These are phyloP conservation scores for Triticum timopheevii DNA, from an alignment of 176 grass and related monocot genomes.

Conservation along the genomic window DNA sequence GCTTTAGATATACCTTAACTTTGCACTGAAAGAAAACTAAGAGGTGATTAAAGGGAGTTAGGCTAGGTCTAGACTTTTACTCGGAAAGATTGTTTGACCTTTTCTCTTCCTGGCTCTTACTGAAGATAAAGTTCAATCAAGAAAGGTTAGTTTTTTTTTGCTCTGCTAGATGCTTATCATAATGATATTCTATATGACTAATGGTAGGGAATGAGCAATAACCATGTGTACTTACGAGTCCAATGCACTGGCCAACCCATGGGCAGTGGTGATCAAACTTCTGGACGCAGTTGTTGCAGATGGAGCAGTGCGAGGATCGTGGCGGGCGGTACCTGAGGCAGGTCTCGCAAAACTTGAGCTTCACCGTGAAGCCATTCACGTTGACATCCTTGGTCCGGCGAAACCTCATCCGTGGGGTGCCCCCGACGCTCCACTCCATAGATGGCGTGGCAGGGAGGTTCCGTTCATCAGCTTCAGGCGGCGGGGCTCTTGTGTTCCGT, in stretches of 20 bases:
- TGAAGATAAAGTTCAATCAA: constrained; percentile 1
- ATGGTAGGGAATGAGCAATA: background rate
- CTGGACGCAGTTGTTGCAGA: constrained; percentile 71
- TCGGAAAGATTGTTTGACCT: background rate
- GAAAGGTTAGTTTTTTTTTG: background rate
- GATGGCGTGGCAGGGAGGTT: constrained; percentile 35
- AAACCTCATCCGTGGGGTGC: constrained; percentile 49
- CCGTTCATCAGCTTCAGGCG: constrained; percentile 42
- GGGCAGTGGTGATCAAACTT: constrained; percentile 86
- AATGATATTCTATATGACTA: background rate
- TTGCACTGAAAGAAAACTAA: background rate
- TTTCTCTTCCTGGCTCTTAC: background rate
- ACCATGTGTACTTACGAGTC: constrained; percentile 39
- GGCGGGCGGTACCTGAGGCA: constrained; percentile 59
- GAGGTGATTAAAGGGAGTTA: background rate
- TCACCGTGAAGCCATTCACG: constrained; percentile 46
- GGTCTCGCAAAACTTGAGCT: constrained; percentile 71
- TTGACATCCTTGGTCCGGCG: constrained; percentile 37
- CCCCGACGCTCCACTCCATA: constrained; percentile 59
- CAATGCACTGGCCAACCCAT: constrained; percentile 80
- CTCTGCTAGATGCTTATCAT: background rate
- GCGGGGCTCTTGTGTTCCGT: constrained; percentile 55
- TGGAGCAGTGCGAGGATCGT: constrained; percentile 60
- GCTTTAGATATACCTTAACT: background rate
- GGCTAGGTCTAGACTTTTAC: background rate